These are phyloP conservation scores for Coniferiporia weirii DNA, from an alignment of 1,284 basidiomycete species.

Conservation along the genomic window DNA sequence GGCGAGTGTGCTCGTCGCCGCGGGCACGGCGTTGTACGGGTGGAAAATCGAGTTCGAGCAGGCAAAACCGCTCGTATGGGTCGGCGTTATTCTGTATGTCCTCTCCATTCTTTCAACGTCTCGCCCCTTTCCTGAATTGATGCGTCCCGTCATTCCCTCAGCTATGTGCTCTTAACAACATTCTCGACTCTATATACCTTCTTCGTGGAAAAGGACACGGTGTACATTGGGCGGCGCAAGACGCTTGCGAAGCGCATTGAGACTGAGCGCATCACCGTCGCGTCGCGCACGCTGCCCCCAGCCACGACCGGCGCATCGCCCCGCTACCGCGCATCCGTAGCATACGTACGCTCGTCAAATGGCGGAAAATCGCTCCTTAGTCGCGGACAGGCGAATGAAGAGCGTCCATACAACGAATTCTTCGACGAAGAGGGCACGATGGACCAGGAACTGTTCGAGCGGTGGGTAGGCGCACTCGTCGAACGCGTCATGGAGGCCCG, in stretches of 20 bases:
- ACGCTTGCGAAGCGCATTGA: conserved; percentile 81
- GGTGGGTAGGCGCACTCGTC: conserved; percentile 67
- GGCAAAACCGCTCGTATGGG: conserved; percentile 74
- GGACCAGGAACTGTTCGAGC: conserved; percentile 65
- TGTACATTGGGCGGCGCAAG: conserved; percentile 81
- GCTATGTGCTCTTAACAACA: conserved; percentile 67
- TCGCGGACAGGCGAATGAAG: conserved; percentile 50
- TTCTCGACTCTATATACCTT: conserved; percentile 74
- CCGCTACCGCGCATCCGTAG: conserved; percentile 55
- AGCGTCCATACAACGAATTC: conserved; percentile 56
- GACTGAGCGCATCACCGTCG: conserved; percentile 73
- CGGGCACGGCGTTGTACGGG: conserved; percentile 77
- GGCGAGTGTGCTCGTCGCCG: conserved; percentile 75
- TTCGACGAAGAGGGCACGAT: conserved; percentile 69
- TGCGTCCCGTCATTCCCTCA: conserved; percentile 28
- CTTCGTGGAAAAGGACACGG: conserved; percentile 73
- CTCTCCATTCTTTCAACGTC: conserved; percentile 2
- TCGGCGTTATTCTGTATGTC: conserved; percentile 69
- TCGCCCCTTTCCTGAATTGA: neutral
- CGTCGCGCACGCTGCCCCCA: conserved; percentile 55
- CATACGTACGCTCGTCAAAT: conserved; percentile 69
- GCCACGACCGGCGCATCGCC: conserved; percentile 41
- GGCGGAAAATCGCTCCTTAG: conserved; percentile 72
- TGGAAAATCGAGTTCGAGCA: conserved; percentile 83
- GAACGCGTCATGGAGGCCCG: conserved; percentile 31